phyloP scores from a whole-genome alignment of 1,284 basidiomycete species.

The Puccinia horiana region DNA sequence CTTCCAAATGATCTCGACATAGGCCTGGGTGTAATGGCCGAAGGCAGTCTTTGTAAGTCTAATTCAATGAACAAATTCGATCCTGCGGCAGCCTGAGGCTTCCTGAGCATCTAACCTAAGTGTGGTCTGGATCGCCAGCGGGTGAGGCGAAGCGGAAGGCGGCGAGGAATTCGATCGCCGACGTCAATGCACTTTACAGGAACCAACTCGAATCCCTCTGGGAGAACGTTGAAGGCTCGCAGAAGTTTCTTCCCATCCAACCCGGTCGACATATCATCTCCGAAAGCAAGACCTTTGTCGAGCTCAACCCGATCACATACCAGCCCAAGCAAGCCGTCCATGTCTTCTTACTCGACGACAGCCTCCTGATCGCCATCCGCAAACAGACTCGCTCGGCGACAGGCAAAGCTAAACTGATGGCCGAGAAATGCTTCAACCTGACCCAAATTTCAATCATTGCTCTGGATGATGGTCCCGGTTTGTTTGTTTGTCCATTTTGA shows the following conservation, averaged over 20 bases:
- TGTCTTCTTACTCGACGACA: slow-evolving; percentile 87
- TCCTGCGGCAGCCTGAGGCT: background rate
- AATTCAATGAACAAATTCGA: slow-evolving; percentile 50
- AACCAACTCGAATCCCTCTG: slow-evolving; percentile 90
- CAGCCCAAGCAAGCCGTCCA: slow-evolving; percentile 82
- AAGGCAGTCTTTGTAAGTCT: slow-evolving; percentile 57
- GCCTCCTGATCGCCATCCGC: slow-evolving; percentile 77
- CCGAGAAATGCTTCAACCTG: slow-evolving; percentile 86
- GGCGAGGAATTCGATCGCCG: slow-evolving; percentile 83
- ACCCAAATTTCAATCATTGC: slow-evolving; percentile 91
- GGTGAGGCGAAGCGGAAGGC: slow-evolving; percentile 56
- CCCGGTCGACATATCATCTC: slow-evolving; percentile 86
- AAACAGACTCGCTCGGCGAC: slow-evolving; percentile 57
- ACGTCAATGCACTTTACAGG: slow-evolving; percentile 88
- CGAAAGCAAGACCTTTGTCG: slow-evolving; percentile 79
- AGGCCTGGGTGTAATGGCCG: slow-evolving; percentile 57
- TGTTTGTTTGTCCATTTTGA: background rate
- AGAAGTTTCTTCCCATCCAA: slow-evolving; percentile 87
- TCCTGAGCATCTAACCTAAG: slow-evolving; percentile 60
- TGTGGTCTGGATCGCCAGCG: slow-evolving; percentile 55
- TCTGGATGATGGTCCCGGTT: slow-evolving; percentile 79
- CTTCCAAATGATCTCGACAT: slow-evolving; percentile 90
- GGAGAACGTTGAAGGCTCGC: slow-evolving; percentile 88
- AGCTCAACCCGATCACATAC: slow-evolving; percentile 92
- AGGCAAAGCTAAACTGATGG: slow-evolving; percentile 72